Evolutionary conservation across 2,329 filamentous ascomycete species (phyloP).

Genomic region (Amauroascus niger): DNA sequence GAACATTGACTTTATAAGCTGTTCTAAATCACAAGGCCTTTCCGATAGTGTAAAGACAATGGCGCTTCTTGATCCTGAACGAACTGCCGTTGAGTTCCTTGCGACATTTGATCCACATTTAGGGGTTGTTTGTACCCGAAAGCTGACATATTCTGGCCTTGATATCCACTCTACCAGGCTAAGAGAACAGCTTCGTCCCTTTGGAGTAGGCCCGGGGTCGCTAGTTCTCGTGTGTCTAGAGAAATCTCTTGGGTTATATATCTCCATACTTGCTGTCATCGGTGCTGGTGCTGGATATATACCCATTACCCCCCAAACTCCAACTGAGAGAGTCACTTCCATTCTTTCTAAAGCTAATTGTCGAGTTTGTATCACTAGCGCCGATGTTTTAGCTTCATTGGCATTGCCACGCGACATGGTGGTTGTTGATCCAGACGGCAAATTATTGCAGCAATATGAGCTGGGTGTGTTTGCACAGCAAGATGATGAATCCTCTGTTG

Average conservation of each 20-base stretch:
- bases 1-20: constrained; percentile 34
- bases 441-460: not conserved
- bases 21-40: constrained; percentile 38
- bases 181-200: constrained; percentile 46
- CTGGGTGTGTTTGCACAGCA: not conserved
- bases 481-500: constrained; percentile 41
- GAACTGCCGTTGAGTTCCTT: constrained; percentile 57
- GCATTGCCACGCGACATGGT: not conserved
- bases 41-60: constrained; percentile 47
- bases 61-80: constrained; percentile 42
- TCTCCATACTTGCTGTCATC: constrained; percentile 61
- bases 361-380: constrained; percentile 36
- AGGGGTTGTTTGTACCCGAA: constrained; percentile 27
- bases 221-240: constrained; percentile 67
- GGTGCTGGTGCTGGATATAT: constrained; percentile 71
- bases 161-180: constrained; percentile 56
- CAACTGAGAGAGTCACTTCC: constrained; percentile 48
- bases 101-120: constrained; percentile 35
- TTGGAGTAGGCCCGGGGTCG: constrained; percentile 43
- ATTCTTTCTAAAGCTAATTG: constrained; percentile 56
- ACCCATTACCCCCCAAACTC: constrained; percentile 66
- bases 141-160: constrained; percentile 55
- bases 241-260: constrained; percentile 64
- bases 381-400: constrained; percentile 8
- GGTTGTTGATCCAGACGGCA: constrained; percentile 4